These are phyloP conservation scores for Microbotryomycetes sp. DNA, from an alignment of 1,284 basidiomycete genomes.

Conservation along the genomic window DNA sequence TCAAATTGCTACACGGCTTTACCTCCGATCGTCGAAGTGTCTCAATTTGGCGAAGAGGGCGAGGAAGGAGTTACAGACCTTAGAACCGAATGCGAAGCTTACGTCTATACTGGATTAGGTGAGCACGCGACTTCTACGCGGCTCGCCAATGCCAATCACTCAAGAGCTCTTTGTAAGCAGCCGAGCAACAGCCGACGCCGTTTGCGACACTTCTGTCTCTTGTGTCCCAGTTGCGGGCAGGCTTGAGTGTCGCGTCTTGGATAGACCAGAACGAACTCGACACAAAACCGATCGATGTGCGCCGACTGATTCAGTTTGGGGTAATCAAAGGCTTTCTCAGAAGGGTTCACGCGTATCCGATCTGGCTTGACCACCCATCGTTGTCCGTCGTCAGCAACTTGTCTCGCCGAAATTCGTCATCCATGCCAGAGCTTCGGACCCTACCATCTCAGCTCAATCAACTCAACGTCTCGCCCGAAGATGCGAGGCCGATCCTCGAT, in stretches of 20 bases:
- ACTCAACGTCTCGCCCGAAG: background rate
- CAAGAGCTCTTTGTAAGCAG: background rate
- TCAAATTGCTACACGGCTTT: slow-evolving; percentile 80
- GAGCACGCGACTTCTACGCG: background rate
- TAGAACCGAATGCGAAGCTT: slow-evolving; percentile 33
- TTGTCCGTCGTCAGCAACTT: background rate
- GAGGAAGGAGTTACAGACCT: slow-evolving; percentile 26
- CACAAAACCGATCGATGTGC: slow-evolving; percentile 71
- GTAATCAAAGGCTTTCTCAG: slow-evolving; percentile 98
- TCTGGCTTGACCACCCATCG: slow-evolving; percentile 43
- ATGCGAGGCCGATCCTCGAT: background rate
- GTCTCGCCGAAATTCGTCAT: background rate
- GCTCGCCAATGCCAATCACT: background rate
- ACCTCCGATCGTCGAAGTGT: slow-evolving; percentile 23
- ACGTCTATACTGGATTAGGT: slow-evolving; percentile 29
- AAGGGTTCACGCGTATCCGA: slow-evolving; percentile 84
- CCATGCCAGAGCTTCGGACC: background rate
- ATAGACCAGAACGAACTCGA: slow-evolving; percentile 68
- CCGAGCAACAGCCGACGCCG: slow-evolving; percentile 13
- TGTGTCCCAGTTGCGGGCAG: slow-evolving; percentile 79
- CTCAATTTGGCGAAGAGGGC: slow-evolving; percentile 25
- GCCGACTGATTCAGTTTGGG: slow-evolving; percentile 94
- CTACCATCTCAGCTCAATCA: background rate
- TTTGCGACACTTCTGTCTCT: slow-evolving; percentile 59
- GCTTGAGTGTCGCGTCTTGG: slow-evolving; percentile 81